Conservation (phyloP, 495 filamentous ascomycete species). For the Penicillium longicatenatum region DNA sequence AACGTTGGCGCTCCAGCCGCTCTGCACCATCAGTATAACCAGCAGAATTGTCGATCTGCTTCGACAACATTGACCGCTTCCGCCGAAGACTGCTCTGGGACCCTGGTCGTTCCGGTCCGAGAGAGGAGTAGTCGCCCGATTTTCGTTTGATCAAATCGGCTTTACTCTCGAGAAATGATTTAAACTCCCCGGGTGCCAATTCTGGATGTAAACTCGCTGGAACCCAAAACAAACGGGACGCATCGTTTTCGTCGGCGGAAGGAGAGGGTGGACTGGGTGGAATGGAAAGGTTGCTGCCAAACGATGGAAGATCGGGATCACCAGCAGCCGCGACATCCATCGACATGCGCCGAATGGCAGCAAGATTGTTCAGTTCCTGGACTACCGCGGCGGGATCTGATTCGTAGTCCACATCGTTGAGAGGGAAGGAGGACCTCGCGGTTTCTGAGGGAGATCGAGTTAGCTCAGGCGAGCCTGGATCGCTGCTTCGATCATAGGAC, state of each 20-base stretch:
- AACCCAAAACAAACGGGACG: slow-evolving; percentile 91
- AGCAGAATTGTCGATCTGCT: slow-evolving; percentile 76
- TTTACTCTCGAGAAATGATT: slow-evolving; percentile 90
- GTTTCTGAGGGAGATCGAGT: slow-evolving; percentile 66
- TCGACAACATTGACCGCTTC: slow-evolving; percentile 95
- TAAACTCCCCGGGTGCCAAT: slow-evolving; percentile 94
- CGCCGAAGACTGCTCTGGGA: slow-evolving; percentile 68
- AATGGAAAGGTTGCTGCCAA: slow-evolving; percentile 61
- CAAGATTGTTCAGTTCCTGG: slow-evolving; percentile 92
- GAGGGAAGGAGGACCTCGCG: slow-evolving; percentile 73
- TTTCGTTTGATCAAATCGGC: slow-evolving; percentile 84
- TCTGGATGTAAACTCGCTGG: slow-evolving; percentile 93
- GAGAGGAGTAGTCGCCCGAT: slow-evolving; percentile 67
- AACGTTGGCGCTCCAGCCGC: slow-evolving; percentile 73
- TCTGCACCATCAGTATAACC: slow-evolving; percentile 90
- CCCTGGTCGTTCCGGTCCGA: slow-evolving; percentile 62
- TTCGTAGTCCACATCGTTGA: slow-evolving; percentile 91
- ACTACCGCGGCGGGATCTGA: slow-evolving; percentile 88
- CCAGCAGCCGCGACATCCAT: slow-evolving; percentile 93
- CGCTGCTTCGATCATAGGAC: slow-evolving; percentile 52
- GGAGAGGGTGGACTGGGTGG: slow-evolving; percentile 75
- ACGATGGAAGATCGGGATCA: slow-evolving; percentile 91
- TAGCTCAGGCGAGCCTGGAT: slow-evolving; percentile 59
- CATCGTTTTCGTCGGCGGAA: slow-evolving; percentile 78
- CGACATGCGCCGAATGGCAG: slow-evolving; percentile 94